These are phyloP conservation scores for Polysphondylium violaceum DNA, from an alignment of 78 protist genomes.

Conservation along the genomic window DNA sequence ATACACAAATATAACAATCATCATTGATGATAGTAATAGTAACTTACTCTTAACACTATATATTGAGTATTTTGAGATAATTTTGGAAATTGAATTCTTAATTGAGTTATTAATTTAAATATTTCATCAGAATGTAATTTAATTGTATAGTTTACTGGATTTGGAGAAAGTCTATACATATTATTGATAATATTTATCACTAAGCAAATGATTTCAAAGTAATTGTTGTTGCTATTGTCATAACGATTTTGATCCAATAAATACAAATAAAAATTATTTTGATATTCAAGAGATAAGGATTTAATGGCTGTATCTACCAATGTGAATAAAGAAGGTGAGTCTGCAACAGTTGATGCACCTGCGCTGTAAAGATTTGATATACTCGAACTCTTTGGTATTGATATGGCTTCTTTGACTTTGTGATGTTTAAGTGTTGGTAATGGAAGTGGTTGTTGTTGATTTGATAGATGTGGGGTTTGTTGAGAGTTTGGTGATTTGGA, in stretches of 20 bases:
- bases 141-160: conserved; percentile 36
- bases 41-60: conserved; percentile 37
- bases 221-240: neutral
- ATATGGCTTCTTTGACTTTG: neutral
- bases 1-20: neutral
- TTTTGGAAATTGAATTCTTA: neutral
- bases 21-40: neutral
- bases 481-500: neutral
- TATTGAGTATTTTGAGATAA: conserved; percentile 40
- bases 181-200: conserved; percentile 21
- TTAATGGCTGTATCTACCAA: conserved; percentile 54
- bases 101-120: conserved; percentile 5
- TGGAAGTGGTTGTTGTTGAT: neutral
- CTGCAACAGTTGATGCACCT: too few relatives aligned
- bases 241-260: conserved; percentile 8
- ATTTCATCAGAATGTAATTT: conserved; percentile 44
- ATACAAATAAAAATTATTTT: conserved; percentile 28
- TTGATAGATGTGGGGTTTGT: too few relatives aligned
- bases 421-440: neutral
- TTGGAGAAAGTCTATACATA: conserved; percentile 58
- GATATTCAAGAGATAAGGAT: conserved; percentile 1
- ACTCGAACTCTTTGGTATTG: too few relatives aligned
- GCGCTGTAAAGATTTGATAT: too few relatives aligned
- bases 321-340: conserved; percentile 45
- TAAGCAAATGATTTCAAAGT: neutral